Evolutionary conservation across 176 grass and related monocot genomes (phyloP).

Genomic region (Tuctoria greenei): DNA sequence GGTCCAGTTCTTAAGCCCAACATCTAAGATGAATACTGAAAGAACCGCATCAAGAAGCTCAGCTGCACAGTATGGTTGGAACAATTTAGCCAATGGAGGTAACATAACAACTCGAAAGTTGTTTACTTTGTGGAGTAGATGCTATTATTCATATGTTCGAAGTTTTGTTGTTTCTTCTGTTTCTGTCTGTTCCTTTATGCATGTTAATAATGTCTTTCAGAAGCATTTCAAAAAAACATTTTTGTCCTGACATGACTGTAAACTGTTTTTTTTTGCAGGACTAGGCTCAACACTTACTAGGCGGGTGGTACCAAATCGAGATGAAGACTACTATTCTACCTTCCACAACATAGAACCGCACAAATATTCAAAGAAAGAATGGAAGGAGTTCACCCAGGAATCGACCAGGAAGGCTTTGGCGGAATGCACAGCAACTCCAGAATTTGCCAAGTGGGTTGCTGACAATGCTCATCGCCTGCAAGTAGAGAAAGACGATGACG

Average conservation of each 20-base stretch:
- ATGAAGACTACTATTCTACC: conserved; percentile 75
- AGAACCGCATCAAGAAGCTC: conserved; percentile 44
- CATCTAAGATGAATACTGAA: conserved; percentile 40
- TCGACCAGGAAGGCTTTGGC: conserved; percentile 57
- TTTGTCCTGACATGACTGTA: neutral
- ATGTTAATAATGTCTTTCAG: neutral
- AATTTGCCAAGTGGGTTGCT: conserved; percentile 74
- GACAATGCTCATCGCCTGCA: conserved; percentile 69
- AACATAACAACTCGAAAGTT: conserved; percentile 9
- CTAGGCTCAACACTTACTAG: conserved; percentile 30
- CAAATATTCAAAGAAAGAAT: conserved; percentile 77
- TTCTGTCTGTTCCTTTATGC: neutral
- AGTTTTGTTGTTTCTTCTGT: neutral
- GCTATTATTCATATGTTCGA: neutral
- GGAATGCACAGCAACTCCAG: conserved; percentile 60
- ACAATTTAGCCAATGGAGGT: conserved; percentile 59
- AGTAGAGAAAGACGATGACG: conserved; percentile 47
- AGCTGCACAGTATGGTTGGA: conserved; percentile 48
- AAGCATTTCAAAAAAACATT: neutral
- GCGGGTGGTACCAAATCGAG: conserved; percentile 24
- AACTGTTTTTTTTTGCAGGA: conserved; percentile 44
- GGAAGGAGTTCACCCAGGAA: conserved; percentile 74
- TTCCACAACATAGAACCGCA: conserved; percentile 62
- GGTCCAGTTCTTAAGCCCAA: conserved; percentile 69
- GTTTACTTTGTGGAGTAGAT: neutral